Evolutionary conservation across 2,329 filamentous ascomycete species (phyloP).

Genomic region (Cytospora mali): DNA sequence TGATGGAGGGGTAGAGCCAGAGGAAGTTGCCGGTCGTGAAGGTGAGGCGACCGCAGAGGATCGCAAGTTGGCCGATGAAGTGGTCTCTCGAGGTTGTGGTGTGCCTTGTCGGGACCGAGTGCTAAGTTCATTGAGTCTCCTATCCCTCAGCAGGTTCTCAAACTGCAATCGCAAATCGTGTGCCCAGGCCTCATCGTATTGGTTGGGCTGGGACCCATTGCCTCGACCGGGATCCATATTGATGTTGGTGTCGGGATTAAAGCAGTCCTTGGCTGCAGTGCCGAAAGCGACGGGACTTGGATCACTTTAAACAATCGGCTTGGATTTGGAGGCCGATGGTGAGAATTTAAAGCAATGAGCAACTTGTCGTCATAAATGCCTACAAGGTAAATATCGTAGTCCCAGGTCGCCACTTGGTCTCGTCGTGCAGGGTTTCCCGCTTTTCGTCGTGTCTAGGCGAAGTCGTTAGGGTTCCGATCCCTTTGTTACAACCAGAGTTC

Average conservation of each 20-base stretch:
- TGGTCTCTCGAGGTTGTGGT: slow-evolving; percentile 54
- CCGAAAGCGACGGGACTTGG: too few species aligned
- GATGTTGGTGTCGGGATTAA: slow-evolving; percentile 28
- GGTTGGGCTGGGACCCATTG: slow-evolving; percentile 35
- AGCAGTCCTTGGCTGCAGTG: not conserved
- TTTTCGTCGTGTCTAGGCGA: not conserved
- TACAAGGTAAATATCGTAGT: slow-evolving; percentile 9
- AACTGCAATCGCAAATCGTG: slow-evolving; percentile 81
- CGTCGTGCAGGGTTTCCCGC: not conserved
- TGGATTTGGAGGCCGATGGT: not conserved
- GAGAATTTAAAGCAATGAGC: slow-evolving; percentile 17
- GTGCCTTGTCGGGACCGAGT: slow-evolving; percentile 63
- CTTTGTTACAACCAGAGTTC: not conserved
- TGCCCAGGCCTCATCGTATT: slow-evolving; percentile 74
- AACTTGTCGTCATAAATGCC: slow-evolving; percentile 25
- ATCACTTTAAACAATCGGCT: not conserved
- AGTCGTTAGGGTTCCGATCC: not conserved
- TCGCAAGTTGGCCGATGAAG: slow-evolving; percentile 53
- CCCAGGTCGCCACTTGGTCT: slow-evolving; percentile 15
- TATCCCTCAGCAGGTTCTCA: slow-evolving; percentile 82
- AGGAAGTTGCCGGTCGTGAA: slow-evolving; percentile 51
- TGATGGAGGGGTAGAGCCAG: slow-evolving; percentile 47
- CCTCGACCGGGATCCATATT: slow-evolving; percentile 37
- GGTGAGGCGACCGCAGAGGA: slow-evolving; percentile 41
- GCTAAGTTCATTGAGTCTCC: slow-evolving; percentile 82